These are phyloP conservation scores for Acacia crassicarpa DNA, from an alignment of 306 rosid genomes.

Conservation along the genomic window DNA sequence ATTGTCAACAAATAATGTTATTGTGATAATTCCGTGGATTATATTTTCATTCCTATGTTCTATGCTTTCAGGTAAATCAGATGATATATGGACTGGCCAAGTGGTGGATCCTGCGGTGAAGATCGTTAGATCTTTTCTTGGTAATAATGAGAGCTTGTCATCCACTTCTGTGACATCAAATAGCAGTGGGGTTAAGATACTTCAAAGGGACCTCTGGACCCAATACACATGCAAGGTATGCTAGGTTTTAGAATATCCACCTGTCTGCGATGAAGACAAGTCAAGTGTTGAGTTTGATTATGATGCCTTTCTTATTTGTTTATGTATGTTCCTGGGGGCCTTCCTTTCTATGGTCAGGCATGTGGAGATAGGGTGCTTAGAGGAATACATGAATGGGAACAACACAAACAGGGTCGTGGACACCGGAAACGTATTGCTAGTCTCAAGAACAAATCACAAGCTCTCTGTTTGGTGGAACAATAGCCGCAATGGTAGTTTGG, in stretches of 20 bases:
- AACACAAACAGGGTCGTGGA: constrained; percentile 72
- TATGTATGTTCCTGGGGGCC: not conserved
- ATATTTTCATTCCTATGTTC: not conserved
- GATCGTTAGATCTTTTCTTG: constrained; percentile 57
- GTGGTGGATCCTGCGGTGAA: constrained; percentile 64
- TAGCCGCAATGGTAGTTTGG: constrained; percentile 17
- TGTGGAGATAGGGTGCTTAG: constrained; percentile 71
- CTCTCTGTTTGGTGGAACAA: constrained; percentile 25
- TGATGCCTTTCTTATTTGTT: not conserved
- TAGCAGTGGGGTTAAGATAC: constrained; percentile 37
- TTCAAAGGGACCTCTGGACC: constrained; percentile 84
- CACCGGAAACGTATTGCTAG: constrained; percentile 75
- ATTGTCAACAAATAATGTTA: not conserved
- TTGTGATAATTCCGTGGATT: not conserved
- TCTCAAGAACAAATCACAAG: constrained; percentile 56
- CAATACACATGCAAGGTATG: constrained; percentile 80
- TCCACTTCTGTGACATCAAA: constrained; percentile 30
- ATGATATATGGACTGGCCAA: constrained; percentile 58
- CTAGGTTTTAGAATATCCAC: constrained; percentile 19
- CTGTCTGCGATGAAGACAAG: not conserved
- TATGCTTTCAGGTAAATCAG: constrained; percentile 58
- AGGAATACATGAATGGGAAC: constrained; percentile 87
- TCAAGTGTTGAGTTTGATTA: not conserved
- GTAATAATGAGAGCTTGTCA: constrained; percentile 33
- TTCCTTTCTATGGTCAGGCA: constrained; percentile 53